Evolutionary conservation across 2,329 filamentous ascomycete genomes (phyloP).

Genomic region (Endoconidiophora polonica): DNA sequence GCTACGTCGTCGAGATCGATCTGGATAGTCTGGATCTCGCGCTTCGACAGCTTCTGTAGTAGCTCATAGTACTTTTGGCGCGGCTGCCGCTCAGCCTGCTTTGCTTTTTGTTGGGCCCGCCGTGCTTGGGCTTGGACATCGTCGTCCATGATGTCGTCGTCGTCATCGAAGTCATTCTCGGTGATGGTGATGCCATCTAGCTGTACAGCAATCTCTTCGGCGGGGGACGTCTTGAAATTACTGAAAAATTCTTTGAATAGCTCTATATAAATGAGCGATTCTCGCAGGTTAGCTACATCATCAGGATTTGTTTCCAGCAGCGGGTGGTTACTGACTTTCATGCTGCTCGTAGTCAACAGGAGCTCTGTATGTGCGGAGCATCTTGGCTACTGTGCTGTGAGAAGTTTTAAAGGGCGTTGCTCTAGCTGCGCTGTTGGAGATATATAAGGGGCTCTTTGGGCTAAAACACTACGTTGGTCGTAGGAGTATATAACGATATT

Average conservation of each 20-base stretch:
- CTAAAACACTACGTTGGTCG: too few species aligned
- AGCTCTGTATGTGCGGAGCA: conserved; percentile 13
- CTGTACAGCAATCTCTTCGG: conserved; percentile 58
- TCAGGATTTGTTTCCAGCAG: neutral
- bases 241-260: conserved; percentile 78
- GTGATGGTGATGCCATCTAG: conserved; percentile 73
- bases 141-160: conserved; percentile 67
- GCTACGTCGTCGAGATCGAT: conserved; percentile 83
- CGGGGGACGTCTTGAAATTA: conserved; percentile 68
- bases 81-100: conserved; percentile 34
- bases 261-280: conserved; percentile 27
- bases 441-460: too few species aligned
- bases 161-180: conserved; percentile 67
- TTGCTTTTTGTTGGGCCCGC: conserved; percentile 28
- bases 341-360: conserved; percentile 78
- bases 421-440: too few species aligned
- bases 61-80: conserved; percentile 79
- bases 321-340: conserved; percentile 43
- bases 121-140: conserved; percentile 42
- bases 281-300: conserved; percentile 17
- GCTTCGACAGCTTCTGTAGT: conserved; percentile 74
- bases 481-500: too few species aligned
- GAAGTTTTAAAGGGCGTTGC: too few species aligned
- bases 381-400: neutral
- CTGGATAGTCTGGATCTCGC: conserved; percentile 57